These are phyloP conservation scores for Carex cristatella DNA, from an alignment of 176 grass and related monocot genomes.

Conservation along the genomic window DNA sequence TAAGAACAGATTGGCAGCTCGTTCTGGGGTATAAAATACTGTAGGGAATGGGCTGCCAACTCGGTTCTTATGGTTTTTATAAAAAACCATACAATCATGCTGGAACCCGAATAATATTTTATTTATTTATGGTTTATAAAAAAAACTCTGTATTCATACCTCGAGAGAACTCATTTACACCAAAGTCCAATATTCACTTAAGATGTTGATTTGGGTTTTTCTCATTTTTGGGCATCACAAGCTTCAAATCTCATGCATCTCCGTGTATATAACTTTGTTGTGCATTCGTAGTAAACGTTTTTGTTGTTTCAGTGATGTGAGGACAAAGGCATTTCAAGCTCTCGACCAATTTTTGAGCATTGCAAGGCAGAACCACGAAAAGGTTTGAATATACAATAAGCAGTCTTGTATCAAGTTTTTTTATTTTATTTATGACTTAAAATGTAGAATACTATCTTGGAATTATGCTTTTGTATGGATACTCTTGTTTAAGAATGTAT, in stretches of 20 bases:
- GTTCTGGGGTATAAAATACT: too few species aligned
- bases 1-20: too few species aligned
- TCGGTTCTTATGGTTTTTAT: too few species aligned
- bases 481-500: constrained; percentile 11
- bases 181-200: neutral
- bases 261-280: neutral
- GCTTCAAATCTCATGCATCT: neutral
- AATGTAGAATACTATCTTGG: constrained; percentile 10
- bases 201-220: constrained; percentile 3
- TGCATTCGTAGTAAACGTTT: constrained; percentile 8
- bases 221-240: neutral
- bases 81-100: too few species aligned
- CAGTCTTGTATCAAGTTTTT: constrained; percentile 17
- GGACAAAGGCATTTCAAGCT: constrained; percentile 95
- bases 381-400: constrained; percentile 44
- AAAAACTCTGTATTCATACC: neutral
- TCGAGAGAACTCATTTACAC: neutral
- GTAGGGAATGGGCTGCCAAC: too few species aligned
- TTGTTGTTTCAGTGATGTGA: constrained; percentile 69
- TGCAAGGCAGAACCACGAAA: constrained; percentile 81
- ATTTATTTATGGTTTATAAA: too few species aligned
- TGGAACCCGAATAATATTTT: too few species aligned
- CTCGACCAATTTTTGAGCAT: constrained; percentile 89
- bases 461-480: neutral
- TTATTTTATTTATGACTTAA: neutral